Evolutionary conservation across 2,329 filamentous ascomycete species (phyloP).

Genomic region (Pseudomassariella vexata): DNA sequence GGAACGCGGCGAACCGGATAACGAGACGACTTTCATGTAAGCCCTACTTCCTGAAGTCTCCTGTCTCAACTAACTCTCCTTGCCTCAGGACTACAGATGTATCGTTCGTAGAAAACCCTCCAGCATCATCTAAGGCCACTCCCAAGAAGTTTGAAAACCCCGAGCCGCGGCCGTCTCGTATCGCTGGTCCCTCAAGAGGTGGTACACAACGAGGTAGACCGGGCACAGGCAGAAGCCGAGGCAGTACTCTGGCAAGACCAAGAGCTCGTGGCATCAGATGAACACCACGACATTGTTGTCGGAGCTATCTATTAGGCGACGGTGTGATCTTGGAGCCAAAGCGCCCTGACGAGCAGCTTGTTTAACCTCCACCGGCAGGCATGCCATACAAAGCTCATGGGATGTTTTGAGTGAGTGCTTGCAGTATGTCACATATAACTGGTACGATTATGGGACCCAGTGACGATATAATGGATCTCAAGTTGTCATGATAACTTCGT

Average conservation of each 20-base stretch:
- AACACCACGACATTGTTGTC: constrained; percentile 18
- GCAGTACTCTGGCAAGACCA: constrained; percentile 40
- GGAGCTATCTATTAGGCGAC: no score
- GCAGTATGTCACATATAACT: no score
- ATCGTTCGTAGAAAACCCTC: constrained; percentile 82
- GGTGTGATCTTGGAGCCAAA: no score
- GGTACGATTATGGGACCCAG: no score
- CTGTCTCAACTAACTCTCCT: neutral
- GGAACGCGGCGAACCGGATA: constrained; percentile 35
- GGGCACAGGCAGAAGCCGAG: constrained; percentile 30
- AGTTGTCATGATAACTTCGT: constrained; percentile 34
- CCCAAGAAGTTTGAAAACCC: constrained; percentile 38
- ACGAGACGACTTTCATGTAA: constrained; percentile 81
- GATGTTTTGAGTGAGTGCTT: no score
- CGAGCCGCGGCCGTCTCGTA: constrained; percentile 38
- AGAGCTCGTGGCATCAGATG: constrained; percentile 41
- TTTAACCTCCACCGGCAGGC: no score
- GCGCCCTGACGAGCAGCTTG: no score
- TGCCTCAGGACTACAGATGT: constrained; percentile 74
- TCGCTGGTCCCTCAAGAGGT: constrained; percentile 37
- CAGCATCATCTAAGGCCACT: constrained; percentile 44
- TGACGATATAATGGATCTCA: constrained; percentile 14
- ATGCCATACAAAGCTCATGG: no score
- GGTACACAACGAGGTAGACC: constrained; percentile 29
- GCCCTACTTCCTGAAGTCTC: constrained; percentile 18